A percentile compares a stretch with the other conserved stretches of the same genome.
These are phyloP conservation scores for Thielaviopsis euricoi DNA, from an alignment of 2,329 filamentous ascomycete genomes.

Conservation along the genomic window DNA sequence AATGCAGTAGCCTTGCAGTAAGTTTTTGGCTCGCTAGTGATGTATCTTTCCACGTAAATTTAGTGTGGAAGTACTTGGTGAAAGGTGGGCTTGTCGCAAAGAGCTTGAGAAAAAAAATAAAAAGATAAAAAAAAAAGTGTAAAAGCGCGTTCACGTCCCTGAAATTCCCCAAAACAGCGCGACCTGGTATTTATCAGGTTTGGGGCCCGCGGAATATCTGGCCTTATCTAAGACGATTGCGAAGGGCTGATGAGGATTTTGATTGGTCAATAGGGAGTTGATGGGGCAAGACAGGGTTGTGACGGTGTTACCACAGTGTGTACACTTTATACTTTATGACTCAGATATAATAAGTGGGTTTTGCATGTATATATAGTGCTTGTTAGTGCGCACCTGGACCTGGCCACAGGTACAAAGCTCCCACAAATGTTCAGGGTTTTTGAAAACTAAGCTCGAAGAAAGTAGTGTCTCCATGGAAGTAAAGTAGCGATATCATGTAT, in stretches of 20 bases:
- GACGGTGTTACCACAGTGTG: neutral
- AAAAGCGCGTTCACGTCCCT: slow-evolving; percentile 14
- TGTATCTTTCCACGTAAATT: slow-evolving; percentile 10
- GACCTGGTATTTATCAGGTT: slow-evolving; percentile 14
- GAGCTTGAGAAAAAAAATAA: slow-evolving; percentile 9
- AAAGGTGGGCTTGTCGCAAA: slow-evolving; percentile 7
- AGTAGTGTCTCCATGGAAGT: no score
- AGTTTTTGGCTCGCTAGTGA: neutral
- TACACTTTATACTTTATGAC: neutral
- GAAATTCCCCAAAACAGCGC: slow-evolving; percentile 12
- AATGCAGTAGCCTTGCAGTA: neutral
- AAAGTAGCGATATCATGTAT: no score
- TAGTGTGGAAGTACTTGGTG: slow-evolving; percentile 8
- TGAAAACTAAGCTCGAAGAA: no score
- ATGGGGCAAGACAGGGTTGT: neutral
- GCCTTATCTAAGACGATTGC: slow-evolving; percentile 10
- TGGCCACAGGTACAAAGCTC: no score
- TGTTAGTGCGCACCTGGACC: neutral
- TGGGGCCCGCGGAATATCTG: slow-evolving; percentile 12
- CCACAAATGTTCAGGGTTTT: no score
- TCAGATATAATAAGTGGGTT: neutral
- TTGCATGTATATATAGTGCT: neutral
- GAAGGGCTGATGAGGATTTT: slow-evolving; percentile 1
- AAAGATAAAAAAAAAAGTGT: slow-evolving; percentile 8
- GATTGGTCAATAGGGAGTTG: slow-evolving; percentile 4